A percentile compares a stretch with the other conserved stretches of the same genome.
phyloP scores from a whole-genome alignment of 441 rosid genomes.

The Sinapis alba region DNA sequence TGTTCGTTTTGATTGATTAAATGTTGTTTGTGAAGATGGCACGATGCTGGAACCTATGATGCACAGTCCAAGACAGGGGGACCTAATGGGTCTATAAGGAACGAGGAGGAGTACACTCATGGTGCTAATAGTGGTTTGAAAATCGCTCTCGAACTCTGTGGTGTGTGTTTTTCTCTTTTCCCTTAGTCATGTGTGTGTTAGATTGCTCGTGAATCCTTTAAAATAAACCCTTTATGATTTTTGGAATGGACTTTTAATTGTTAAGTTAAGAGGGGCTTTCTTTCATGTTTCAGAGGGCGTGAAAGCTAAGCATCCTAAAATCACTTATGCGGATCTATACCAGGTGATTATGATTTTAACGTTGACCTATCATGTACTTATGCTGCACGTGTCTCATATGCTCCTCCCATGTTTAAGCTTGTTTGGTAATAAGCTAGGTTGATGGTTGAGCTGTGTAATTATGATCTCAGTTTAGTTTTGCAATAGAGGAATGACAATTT shows the following conservation, averaged over 20 bases:
- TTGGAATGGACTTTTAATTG: neutral
- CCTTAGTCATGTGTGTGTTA: no score
- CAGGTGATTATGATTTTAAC: constrained; percentile 53
- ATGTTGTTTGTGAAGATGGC: constrained; percentile 71
- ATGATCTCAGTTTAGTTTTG: no score
- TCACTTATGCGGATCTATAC: constrained; percentile 82
- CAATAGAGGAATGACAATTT: no score
- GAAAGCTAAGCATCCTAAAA: constrained; percentile 79
- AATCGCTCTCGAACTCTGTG: constrained; percentile 82
- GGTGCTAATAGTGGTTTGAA: constrained; percentile 84
- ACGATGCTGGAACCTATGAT: constrained; percentile 92
- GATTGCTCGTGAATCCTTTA: neutral
- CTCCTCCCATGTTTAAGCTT: neutral
- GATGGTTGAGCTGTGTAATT: neutral
- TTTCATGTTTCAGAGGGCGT: constrained; percentile 62
- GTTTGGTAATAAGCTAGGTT: neutral
- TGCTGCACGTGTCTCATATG: neutral
- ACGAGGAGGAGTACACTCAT: constrained; percentile 77
- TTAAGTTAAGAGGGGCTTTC: constrained; percentile 15
- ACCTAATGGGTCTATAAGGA: constrained; percentile 89
- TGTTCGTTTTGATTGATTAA: neutral
- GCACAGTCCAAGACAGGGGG: constrained; percentile 84
- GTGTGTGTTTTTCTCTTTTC: constrained; percentile 49
- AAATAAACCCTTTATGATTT: neutral
- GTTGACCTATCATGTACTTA: neutral